These are phyloP conservation scores for Boletus reticulatus DNA, from an alignment of 768 basidiomycete species.

Conservation along the genomic window DNA sequence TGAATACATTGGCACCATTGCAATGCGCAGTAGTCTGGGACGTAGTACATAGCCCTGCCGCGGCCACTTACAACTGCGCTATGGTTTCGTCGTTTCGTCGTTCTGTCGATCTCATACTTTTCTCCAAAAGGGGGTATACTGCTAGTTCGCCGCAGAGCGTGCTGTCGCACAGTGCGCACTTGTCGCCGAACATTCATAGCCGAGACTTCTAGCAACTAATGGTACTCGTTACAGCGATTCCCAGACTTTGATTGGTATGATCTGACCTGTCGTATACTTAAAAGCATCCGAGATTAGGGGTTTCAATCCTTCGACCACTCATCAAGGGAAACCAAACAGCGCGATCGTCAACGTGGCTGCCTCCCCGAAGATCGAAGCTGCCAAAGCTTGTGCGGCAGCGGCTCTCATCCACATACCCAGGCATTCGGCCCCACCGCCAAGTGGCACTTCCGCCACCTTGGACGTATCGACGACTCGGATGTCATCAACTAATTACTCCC, in stretches of 20 bases:
- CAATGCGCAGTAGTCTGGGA: too few relatives aligned
- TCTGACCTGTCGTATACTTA: background rate
- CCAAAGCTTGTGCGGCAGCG: background rate
- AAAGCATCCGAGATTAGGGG: background rate
- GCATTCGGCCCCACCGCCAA: background rate
- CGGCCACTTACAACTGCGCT: too few relatives aligned
- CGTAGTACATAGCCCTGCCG: background rate
- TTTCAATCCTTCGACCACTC: background rate
- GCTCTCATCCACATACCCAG: background rate
- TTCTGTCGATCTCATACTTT: background rate
- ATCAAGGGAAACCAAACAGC: background rate
- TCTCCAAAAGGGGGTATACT: background rate
- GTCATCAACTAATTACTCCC: too few relatives aligned
- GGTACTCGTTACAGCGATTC: too few relatives aligned
- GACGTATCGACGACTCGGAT: background rate
- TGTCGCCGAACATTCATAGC: background rate
- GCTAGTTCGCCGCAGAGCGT: background rate
- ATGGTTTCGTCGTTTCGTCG: too few relatives aligned
- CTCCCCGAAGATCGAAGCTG: too few relatives aligned
- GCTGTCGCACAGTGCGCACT: background rate
- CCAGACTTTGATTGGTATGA: too few relatives aligned
- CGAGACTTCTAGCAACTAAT: background rate
- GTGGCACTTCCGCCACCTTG: background rate
- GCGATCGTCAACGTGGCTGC: background rate
- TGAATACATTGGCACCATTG: background rate